These are phyloP conservation scores for Seminavis robusta DNA, from an alignment of 108 stramenopile species.

Conservation along the genomic window DNA sequence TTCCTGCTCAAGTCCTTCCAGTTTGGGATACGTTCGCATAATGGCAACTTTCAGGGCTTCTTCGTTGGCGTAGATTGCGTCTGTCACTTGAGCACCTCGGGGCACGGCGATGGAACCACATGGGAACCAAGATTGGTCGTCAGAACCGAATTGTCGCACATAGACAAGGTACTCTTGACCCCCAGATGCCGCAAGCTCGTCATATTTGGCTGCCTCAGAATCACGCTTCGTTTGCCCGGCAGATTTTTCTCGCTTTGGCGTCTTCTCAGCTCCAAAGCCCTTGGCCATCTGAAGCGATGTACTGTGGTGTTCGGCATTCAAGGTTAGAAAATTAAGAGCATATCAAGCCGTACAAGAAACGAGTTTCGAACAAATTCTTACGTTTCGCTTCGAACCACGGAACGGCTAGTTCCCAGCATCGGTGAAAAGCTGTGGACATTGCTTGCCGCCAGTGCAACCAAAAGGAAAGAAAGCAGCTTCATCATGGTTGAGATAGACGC, in stretches of 20 bases:
- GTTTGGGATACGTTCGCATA: constrained; percentile 62
- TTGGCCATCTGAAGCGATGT: constrained; percentile 40
- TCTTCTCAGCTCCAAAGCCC: constrained; percentile 64
- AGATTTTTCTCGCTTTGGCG: constrained; percentile 51
- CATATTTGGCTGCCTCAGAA: constrained; percentile 58
- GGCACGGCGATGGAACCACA: constrained; percentile 79
- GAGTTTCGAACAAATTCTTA: no score
- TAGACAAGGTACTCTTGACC: constrained; percentile 85
- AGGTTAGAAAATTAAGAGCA: no score
- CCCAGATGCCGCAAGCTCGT: constrained; percentile 71
- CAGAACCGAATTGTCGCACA: constrained; percentile 82
- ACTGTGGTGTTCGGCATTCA: no score
- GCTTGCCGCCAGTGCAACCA: no score
- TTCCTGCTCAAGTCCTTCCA: constrained; percentile 67
- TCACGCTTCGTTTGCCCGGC: constrained; percentile 67
- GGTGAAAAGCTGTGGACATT: no score
- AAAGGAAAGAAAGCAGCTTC: no score
- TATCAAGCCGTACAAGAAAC: no score
- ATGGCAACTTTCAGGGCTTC: constrained; percentile 58
- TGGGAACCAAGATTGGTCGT: constrained; percentile 78
- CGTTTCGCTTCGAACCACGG: no score
- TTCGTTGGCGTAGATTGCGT: constrained; percentile 81
- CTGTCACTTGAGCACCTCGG: constrained; percentile 70
- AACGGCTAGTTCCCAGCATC: no score
- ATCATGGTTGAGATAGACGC: no score